Evolutionary conservation across 2,329 filamentous ascomycete species (phyloP).

Genomic region (Fusarium abutilonis): DNA sequence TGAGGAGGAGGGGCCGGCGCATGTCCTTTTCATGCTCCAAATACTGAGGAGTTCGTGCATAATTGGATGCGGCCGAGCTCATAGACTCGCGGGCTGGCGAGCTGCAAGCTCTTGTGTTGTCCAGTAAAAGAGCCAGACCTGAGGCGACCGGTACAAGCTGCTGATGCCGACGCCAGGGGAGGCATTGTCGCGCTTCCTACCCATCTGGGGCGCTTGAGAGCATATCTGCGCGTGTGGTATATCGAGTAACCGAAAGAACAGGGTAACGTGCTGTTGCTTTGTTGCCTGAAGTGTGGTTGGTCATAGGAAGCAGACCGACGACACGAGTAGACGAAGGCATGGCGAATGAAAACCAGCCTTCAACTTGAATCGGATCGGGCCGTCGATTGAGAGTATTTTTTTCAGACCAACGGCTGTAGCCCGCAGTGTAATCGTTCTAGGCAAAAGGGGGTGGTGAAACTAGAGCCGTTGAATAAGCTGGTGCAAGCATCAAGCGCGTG

Average conservation of each 20-base stretch:
- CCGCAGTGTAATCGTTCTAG: conserved; percentile 35
- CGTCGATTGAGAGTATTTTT: conserved; percentile 39
- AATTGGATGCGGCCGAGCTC: conserved; percentile 32
- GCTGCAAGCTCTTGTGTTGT: conserved; percentile 41
- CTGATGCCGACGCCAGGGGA: conserved; percentile 22
- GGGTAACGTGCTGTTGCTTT: conserved; percentile 29
- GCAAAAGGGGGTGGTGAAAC: conserved; percentile 40
- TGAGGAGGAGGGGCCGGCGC: conserved; percentile 37
- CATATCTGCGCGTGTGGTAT: conserved; percentile 14
- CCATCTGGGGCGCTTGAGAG: conserved; percentile 10
- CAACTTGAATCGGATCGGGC: conserved; percentile 45
- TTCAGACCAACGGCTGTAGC: conserved; percentile 28
- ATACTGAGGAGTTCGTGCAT: conserved; percentile 26
- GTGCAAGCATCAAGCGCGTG: conserved; percentile 31
- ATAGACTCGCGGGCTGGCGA: conserved; percentile 21
- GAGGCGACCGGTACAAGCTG: conserved; percentile 27
- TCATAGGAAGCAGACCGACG: conserved; percentile 18
- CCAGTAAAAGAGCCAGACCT: conserved; percentile 34
- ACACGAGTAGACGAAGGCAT: conserved; percentile 38
- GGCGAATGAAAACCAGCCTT: conserved; percentile 34
- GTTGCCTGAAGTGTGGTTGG: conserved; percentile 16
- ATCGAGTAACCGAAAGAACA: conserved; percentile 5
- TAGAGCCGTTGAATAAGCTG: conserved; percentile 34
- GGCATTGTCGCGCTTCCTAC: conserved; percentile 21
- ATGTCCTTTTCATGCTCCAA: conserved; percentile 30